phyloP scores from a whole-genome alignment of 352 stramenopile genomes.

The Phytophthora sojae region DNA sequence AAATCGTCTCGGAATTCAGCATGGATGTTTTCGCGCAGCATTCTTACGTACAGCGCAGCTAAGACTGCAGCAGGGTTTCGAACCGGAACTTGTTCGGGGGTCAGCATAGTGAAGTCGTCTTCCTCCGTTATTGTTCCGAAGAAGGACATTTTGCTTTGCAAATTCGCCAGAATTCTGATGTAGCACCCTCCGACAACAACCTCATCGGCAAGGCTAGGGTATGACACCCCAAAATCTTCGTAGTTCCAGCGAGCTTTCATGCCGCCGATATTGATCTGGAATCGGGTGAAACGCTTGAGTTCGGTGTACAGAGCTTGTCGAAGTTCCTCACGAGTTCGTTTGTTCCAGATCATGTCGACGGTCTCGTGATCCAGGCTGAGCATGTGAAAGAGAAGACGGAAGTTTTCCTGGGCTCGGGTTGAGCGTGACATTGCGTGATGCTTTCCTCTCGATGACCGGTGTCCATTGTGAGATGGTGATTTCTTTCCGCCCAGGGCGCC shows the following conservation, averaged over 20 bases:
- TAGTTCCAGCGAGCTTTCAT: conserved; percentile 95
- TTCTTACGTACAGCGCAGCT: conserved; percentile 69
- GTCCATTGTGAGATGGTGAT: conserved; percentile 7
- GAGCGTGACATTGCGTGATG: conserved; percentile 31
- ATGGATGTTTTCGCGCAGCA: conserved; percentile 80
- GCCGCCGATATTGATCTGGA: conserved; percentile 65
- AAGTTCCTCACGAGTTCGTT: conserved; percentile 90
- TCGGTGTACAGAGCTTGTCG: conserved; percentile 82
- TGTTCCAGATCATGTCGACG: conserved; percentile 96
- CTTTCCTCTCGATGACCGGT: conserved; percentile 29
- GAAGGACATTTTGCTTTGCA: conserved; percentile 55
- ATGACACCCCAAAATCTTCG: conserved; percentile 95
- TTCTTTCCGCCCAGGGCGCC: conserved; percentile 35
- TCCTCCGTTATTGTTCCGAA: conserved; percentile 53
- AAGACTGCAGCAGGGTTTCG: conserved; percentile 63
- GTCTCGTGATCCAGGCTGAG: conserved; percentile 92
- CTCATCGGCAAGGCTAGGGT: conserved; percentile 89
- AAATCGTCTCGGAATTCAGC: conserved; percentile 76
- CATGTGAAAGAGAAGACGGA: conserved; percentile 95
- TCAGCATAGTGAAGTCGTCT: conserved; percentile 62
- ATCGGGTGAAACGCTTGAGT: conserved; percentile 85
- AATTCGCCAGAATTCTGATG: conserved; percentile 69
- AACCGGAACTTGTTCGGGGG: conserved; percentile 63
- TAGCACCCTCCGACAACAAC: conserved; percentile 92
- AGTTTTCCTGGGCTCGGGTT: conserved; percentile 85